Conservation (phyloP, 2,329 filamentous ascomycete genomes). For the Juglanconis oblonga region DNA sequence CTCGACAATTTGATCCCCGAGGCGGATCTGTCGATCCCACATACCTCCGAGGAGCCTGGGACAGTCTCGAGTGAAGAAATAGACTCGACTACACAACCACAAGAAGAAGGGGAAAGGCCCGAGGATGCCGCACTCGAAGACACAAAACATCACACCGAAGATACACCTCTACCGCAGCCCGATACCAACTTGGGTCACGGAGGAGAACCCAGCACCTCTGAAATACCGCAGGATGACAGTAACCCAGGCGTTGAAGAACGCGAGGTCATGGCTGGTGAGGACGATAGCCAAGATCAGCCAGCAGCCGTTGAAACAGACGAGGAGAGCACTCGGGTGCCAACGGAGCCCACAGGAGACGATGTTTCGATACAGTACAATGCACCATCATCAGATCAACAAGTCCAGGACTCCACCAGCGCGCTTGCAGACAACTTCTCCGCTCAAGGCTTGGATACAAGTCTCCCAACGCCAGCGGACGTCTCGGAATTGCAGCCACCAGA, state of each 20-base stretch:
- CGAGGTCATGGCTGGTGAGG: not conserved
- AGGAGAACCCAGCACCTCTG: not conserved
- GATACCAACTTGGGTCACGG: not conserved
- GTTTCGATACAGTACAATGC: not conserved
- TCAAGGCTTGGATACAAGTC: not conserved
- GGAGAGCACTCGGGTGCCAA: not conserved
- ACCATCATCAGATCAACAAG: not conserved
- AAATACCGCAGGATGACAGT: not conserved
- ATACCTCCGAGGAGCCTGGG: not conserved
- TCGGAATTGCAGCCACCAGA: not conserved
- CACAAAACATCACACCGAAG: not conserved
- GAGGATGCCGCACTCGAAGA: not conserved
- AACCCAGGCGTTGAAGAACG: not conserved
- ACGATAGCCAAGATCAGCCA: not conserved
- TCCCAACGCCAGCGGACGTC: not conserved
- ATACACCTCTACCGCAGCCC: not conserved
- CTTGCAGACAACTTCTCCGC: not conserved
- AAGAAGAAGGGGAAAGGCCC: not conserved
- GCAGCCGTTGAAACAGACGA: not conserved
- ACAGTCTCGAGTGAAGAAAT: not conserved
- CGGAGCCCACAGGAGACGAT: not conserved
- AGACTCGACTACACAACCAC: not conserved
- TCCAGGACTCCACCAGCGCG: not conserved
- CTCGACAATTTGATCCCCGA: not conserved
- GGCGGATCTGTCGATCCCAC: not conserved